Evolutionary conservation across 805 yeast genomes (phyloP).

Genomic region (Metschnikowia baotianmanensis): DNA sequence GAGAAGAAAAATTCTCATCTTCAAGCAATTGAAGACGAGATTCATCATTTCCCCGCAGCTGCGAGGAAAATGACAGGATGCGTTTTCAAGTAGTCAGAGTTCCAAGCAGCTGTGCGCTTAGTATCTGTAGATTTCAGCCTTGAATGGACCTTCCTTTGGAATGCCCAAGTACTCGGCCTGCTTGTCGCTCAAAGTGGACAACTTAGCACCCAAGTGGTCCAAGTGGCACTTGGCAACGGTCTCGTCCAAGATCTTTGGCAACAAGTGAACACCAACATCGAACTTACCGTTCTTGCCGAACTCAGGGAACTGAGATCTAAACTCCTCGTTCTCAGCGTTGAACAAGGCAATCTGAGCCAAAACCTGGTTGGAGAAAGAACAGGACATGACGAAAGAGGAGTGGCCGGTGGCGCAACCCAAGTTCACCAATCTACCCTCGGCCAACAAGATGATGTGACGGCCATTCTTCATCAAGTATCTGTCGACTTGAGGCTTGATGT

Average conservation of each 20-base stretch:
- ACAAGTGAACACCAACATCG: constrained; percentile 87
- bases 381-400: constrained; percentile 98
- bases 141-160: constrained; percentile 93
- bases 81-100: constrained; percentile 12
- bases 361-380: constrained; percentile 99
- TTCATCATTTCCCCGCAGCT: constrained; percentile 5
- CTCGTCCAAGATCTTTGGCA: constrained; percentile 98
- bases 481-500: constrained; percentile 99
- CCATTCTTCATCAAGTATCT: constrained; percentile 88
- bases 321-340: constrained; percentile 79
- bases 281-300: constrained; percentile 91
- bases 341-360: constrained; percentile 84
- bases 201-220: constrained; percentile 88
- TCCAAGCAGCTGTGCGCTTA: constrained; percentile 36
- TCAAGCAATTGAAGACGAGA: not conserved
- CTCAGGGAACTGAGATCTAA: constrained; percentile 81
- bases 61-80: constrained; percentile 6
- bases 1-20: constrained; percentile 20
- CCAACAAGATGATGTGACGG: constrained; percentile 91
- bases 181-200: constrained; percentile 67
- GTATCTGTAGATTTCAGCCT: constrained; percentile 97
- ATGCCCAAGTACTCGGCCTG: constrained; percentile 95
- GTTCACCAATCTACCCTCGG: constrained; percentile 99
- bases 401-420: constrained; percentile 99
- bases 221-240: constrained; percentile 97